Conservation (phyloP, 768 basidiomycete genomes). For the Hortiboletus campestris region DNA sequence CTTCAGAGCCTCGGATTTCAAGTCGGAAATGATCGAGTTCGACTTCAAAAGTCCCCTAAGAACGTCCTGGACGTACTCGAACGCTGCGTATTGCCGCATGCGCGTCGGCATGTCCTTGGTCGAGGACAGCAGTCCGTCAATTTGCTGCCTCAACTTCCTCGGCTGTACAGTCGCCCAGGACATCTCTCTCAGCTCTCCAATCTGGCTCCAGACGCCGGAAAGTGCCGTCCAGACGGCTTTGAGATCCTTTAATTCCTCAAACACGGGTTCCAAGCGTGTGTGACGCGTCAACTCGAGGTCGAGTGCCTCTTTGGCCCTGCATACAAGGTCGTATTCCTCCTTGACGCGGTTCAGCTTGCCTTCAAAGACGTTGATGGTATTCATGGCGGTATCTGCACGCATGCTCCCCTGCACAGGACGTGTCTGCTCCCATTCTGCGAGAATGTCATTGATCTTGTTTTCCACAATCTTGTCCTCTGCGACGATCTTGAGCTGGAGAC, state of each 20-base stretch:
- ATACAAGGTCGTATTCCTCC: constrained; percentile 94
- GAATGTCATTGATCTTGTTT: constrained; percentile 89
- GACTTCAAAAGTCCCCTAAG: constrained; percentile 84
- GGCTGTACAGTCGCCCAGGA: constrained; percentile 93
- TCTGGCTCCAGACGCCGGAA: constrained; percentile 94
- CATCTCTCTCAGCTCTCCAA: constrained; percentile 83
- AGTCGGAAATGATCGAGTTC: constrained; percentile 85
- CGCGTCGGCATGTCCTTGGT: constrained; percentile 99
- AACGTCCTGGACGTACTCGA: constrained; percentile 95
- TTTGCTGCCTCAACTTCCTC: constrained; percentile 89
- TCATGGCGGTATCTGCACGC: constrained; percentile 95
- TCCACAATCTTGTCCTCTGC: constrained; percentile 98
- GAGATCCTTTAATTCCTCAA: constrained; percentile 92
- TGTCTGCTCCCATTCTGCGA: constrained; percentile 92
- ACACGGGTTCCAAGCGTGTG: constrained; percentile 88
- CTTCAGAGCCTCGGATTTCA: constrained; percentile 96
- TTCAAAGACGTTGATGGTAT: constrained; percentile 93
- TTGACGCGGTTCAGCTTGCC: constrained; percentile 84
- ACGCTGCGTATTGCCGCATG: constrained; percentile 98
- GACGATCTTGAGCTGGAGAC: constrained; percentile 98
- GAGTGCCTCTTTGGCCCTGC: constrained; percentile 94
- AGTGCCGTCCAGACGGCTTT: constrained; percentile 99
- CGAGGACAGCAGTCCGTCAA: constrained; percentile 87
- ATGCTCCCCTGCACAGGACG: constrained; percentile 97
- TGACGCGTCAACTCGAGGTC: constrained; percentile 89